Percentiles rank a stretch among this genome's conserved stretches.
phyloP scores from a whole-genome alignment of 139 green algal genomes.

The Eudorina sp. region DNA sequence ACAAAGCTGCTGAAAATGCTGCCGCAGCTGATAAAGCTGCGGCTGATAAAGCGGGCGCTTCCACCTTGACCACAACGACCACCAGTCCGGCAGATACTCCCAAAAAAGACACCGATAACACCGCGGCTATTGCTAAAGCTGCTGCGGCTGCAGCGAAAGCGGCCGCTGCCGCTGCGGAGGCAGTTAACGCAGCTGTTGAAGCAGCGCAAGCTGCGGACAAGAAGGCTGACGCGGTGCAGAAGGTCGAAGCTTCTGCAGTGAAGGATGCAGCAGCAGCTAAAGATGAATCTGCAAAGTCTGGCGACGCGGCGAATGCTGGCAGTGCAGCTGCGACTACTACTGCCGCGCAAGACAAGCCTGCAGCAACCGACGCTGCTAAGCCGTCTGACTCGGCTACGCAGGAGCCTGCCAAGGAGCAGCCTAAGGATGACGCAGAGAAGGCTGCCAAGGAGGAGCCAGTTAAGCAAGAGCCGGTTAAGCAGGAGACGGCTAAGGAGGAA shows the following conservation, averaged over 20 bases:
- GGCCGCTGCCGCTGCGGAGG: conserved; percentile 20
- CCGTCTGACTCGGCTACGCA: no score
- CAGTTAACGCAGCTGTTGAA: conserved; percentile 15
- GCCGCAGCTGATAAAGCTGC: neutral
- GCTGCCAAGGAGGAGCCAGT: conserved; percentile 1
- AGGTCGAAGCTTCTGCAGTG: neutral
- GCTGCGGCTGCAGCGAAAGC: conserved; percentile 24
- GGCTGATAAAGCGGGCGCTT: neutral
- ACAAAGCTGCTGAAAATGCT: no score
- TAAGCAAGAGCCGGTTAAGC: neutral
- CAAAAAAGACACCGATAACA: conserved; percentile 44
- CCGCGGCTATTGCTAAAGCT: conserved; percentile 49
- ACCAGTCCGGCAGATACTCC: neutral
- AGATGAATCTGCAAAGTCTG: neutral
- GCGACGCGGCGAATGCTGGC: neutral
- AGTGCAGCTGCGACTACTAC: neutral
- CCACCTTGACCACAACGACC: neutral
- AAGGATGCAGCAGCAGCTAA: neutral
- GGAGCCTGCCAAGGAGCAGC: conserved; percentile 1
- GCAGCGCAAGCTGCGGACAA: neutral
- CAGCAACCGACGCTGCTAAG: no score
- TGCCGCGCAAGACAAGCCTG: no score
- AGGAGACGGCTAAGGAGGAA: neutral
- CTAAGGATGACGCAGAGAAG: neutral
- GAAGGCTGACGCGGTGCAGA: neutral